A percentile compares a stretch with the other conserved stretches of the same genome.
These are phyloP conservation scores for Gastrodia elata DNA, from an alignment of 106 monocot species.

Conservation along the genomic window DNA sequence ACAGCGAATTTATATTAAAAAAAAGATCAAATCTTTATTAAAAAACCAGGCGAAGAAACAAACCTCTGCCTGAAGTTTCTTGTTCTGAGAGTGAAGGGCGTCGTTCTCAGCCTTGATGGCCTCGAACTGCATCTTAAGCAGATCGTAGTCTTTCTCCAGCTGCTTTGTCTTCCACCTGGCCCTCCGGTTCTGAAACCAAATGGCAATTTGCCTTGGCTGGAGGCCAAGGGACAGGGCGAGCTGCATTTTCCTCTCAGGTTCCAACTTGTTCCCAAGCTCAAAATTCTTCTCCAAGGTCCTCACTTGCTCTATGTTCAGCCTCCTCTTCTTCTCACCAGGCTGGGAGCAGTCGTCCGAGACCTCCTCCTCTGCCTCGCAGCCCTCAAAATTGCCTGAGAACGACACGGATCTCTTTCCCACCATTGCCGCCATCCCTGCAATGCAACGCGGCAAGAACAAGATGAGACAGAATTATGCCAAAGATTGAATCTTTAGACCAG, in stretches of 20 bases:
- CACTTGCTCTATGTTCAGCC: conserved; percentile 86
- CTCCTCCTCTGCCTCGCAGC: conserved; percentile 57
- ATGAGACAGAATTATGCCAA: background rate
- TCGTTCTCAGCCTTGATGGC: conserved; percentile 56
- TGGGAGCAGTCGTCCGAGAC: conserved; percentile 69
- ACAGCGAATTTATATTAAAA: background rate
- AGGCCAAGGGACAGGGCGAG: conserved; percentile 64
- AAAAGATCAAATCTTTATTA: background rate
- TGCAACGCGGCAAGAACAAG: background rate
- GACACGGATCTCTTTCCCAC: conserved; percentile 53
- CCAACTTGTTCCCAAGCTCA: conserved; percentile 82
- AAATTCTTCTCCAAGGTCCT: conserved; percentile 80
- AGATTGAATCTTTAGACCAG: background rate
- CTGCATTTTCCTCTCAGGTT: conserved; percentile 86
- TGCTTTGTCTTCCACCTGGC: conserved; percentile 95
- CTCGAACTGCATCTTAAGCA: conserved; percentile 66
- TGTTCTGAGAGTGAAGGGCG: conserved; percentile 63
- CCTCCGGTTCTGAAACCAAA: conserved; percentile 90
- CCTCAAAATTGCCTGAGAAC: conserved; percentile 27
- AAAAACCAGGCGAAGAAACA: background rate
- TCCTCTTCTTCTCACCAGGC: conserved; percentile 75
- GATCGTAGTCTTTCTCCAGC: conserved; percentile 77
- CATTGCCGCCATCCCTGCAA: conserved; percentile 41
- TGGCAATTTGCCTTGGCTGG: conserved; percentile 81
- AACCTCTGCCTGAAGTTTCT: conserved; percentile 81